Conservation (phyloP, 1,139 yeast species). For the Debaryomyces coudertii region DNA sequence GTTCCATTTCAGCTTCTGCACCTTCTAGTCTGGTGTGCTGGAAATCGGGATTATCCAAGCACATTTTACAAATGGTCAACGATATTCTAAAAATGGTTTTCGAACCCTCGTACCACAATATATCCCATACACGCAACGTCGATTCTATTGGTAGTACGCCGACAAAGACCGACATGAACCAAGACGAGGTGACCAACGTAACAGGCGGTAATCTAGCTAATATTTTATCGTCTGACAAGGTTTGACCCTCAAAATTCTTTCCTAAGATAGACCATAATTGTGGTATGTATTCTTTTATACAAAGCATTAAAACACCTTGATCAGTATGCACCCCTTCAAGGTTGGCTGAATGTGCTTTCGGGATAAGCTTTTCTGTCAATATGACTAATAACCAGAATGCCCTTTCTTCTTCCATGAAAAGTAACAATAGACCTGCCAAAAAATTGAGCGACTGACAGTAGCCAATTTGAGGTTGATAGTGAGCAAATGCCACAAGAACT, state of each 20-base stretch:
- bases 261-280: constrained; percentile 68
- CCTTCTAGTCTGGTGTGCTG: constrained; percentile 21
- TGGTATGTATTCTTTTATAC: constrained; percentile 83
- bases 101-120: constrained; percentile 89
- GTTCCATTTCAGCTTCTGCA: constrained; percentile 51
- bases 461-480: constrained; percentile 87
- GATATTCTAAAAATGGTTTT: constrained; percentile 84
- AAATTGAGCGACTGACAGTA: constrained; percentile 95
- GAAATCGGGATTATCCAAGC: constrained; percentile 63
- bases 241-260: constrained; percentile 45
- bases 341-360: constrained; percentile 88
- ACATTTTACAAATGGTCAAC: constrained; percentile 75
- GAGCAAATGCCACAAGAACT: constrained; percentile 81
- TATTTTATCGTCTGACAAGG: constrained; percentile 59
- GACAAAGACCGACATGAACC: constrained; percentile 96
- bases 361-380: constrained; percentile 80
- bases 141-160: constrained; percentile 88
- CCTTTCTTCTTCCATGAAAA: constrained; percentile 86
- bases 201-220: constrained; percentile 83
- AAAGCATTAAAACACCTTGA: constrained; percentile 90
- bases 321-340: constrained; percentile 94
- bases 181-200: constrained; percentile 89
- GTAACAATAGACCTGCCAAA: constrained; percentile 77
- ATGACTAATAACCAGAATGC: constrained; percentile 97
- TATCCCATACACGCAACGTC: constrained; percentile 90